Evolutionary conservation across 163 green algal species (phyloP), one percentile per base, ranked within the genome.

Genomic region (Scenedesmus sp.): DNA sequence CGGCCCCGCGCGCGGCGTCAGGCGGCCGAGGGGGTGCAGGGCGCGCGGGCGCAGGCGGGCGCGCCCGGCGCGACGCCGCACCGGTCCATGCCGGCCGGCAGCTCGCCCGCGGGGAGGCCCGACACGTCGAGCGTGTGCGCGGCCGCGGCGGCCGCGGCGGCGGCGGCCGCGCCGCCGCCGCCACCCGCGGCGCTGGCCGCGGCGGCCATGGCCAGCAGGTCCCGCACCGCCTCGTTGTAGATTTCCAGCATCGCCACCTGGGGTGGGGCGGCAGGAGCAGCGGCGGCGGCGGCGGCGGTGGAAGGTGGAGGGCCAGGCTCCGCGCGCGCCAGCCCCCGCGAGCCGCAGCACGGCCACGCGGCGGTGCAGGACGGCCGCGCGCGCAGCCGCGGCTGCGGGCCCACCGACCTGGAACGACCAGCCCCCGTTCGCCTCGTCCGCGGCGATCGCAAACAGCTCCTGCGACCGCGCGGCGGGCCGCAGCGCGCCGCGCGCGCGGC

Each of bases 181-280:
- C 33, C 34, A 34, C 50, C 50, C 53, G 50, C 33, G 26, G 29
- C 50, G 15, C 26, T 28, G 6, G 33, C 39, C 0, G 56, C 31
- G 0, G 45, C 51, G 5, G 69, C 28, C 18, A 64, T 33, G 34
- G 60, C 66, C 72, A 92, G 82, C 53, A 91, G 77, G 74, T 92
- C 88, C 18, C 84, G 71, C 2, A 90, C 73, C 15, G 82, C 79
- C 50, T 92, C 88, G 75, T 91, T 91, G 87, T 91, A 90, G n/a
- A 92, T 87, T 75, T 92, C 86, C 42, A 89, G 56, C 84, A 92
- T 89, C 4, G 78, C 81, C 34, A 90, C 82, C 6, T 29, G 29
- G 53, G n/a, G n/a, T n/a, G n/a, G n/a, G n/a, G n/a, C n/a, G n/a
- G n/a, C n/a, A n/a, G n/a, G n/a, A n/a, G n/a, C n/a, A n/a, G n/a